Percentiles rank a stretch among this genome's conserved stretches.
Evolutionary conservation across 192 early-diverging fungal genomes (phyloP).

Genomic region (Rhizophagus clarus): DNA sequence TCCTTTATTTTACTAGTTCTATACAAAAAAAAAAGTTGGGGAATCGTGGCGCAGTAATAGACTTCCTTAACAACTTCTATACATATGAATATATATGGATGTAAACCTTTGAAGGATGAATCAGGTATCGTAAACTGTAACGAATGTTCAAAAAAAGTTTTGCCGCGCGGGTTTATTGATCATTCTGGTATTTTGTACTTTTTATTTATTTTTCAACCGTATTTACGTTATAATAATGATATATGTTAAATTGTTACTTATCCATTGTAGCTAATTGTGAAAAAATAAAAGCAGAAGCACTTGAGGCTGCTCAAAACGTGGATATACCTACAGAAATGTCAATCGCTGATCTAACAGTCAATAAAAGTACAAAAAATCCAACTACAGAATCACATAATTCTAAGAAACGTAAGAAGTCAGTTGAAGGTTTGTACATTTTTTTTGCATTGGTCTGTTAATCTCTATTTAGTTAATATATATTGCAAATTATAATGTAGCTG

Average conservation of each 20-base stretch:
- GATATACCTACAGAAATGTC: background rate
- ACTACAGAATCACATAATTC: background rate
- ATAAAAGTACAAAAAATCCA: background rate
- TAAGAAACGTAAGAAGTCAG: conserved; percentile 13
- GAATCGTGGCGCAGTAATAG: background rate
- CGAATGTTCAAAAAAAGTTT: conserved; percentile 62
- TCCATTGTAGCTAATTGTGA: background rate
- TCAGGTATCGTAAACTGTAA: conserved; percentile 67
- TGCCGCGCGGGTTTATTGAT: conserved; percentile 60
- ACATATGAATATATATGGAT: conserved; percentile 56
- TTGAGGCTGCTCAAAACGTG: background rate
- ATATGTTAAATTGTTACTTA: background rate
- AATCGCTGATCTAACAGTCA: background rate
- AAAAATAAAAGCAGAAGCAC: background rate
- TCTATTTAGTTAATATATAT: background rate
- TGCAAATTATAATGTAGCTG: background rate
- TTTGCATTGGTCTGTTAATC: background rate
- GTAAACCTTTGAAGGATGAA: conserved; percentile 63
- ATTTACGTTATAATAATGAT: background rate
- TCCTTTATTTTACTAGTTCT: conserved; percentile 1
- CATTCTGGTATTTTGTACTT: conserved; percentile 56
- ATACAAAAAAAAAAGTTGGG: no score
- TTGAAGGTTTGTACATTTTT: background rate
- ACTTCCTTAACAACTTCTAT: background rate
- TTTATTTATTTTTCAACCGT: background rate